These are phyloP conservation scores for Spironucleus salmonicida DNA, from an alignment of 208 protist genomes.

Conservation along the genomic window DNA sequence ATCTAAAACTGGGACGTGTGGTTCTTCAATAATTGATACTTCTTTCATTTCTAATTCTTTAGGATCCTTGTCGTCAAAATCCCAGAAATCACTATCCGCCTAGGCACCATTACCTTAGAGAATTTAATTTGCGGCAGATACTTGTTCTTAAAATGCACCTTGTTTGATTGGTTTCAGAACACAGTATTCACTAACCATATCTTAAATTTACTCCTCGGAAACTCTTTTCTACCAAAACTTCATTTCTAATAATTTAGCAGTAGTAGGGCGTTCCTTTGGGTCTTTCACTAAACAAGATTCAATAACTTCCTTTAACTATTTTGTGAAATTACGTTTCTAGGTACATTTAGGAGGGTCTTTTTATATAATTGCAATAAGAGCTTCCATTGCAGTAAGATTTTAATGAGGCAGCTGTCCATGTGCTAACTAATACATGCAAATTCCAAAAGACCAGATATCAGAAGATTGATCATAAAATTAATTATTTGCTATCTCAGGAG, in stretches of 20 bases:
- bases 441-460: slow-evolving; percentile 12
- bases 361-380: neutral
- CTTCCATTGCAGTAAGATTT: neutral
- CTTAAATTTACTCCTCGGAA: neutral
- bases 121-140: neutral
- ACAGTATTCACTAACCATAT: slow-evolving; percentile 4
- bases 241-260: neutral
- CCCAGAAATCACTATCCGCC: neutral
- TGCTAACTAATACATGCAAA: neutral
- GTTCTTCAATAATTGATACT: neutral
- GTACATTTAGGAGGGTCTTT: neutral
- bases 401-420: neutral
- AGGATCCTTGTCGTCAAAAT: neutral
- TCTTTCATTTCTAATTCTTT: neutral
- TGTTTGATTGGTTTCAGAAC: neutral
- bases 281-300: neutral
- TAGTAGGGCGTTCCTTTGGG: neutral
- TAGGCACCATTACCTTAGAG: neutral
- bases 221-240: neutral
- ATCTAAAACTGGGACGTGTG: neutral
- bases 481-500: neutral
- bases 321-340: neutral
- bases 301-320: neutral
- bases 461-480: neutral
- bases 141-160: neutral